Conservation (phyloP, 257 asterid genomes). For the Penstemon barbatus region DNA sequence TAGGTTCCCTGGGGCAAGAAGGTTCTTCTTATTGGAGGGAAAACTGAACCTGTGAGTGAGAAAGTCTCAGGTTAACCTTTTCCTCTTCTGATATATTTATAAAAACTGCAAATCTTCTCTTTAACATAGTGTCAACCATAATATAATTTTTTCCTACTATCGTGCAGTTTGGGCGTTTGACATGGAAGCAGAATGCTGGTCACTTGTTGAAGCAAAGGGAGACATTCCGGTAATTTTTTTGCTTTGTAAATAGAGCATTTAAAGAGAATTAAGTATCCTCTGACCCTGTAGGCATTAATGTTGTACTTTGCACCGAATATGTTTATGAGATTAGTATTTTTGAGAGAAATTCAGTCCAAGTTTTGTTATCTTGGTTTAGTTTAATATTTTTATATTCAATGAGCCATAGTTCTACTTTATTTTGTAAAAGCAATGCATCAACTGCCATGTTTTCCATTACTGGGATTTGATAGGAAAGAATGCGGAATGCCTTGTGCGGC, state of each 20-base stretch:
- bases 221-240: constrained; percentile 75
- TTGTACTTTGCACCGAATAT: constrained; percentile 19
- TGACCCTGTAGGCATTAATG: constrained; percentile 15
- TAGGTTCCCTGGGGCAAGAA: constrained; percentile 98
- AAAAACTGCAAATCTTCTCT: constrained; percentile 21
- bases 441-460: too few relatives aligned
- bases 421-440: too few relatives aligned
- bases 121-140: constrained; percentile 15
- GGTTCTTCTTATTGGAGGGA: constrained; percentile 92
- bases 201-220: constrained; percentile 89
- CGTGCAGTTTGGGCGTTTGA: constrained; percentile 92
- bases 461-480: too few relatives aligned
- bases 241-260: constrained; percentile 12
- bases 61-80: constrained; percentile 68
- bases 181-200: constrained; percentile 96
- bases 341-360: background rate
- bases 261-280: constrained; percentile 6
- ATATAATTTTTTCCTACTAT: constrained; percentile 15
- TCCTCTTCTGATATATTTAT: constrained; percentile 18
- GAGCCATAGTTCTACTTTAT: too few relatives aligned
- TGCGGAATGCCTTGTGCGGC: too few relatives aligned
- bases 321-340: background rate
- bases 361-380: constrained; percentile 11
- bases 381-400: too few relatives aligned
- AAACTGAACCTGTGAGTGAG: constrained; percentile 81